Conservation (phyloP, 73 alveolate genomes). For the Durusdinium trenchii region DNA sequence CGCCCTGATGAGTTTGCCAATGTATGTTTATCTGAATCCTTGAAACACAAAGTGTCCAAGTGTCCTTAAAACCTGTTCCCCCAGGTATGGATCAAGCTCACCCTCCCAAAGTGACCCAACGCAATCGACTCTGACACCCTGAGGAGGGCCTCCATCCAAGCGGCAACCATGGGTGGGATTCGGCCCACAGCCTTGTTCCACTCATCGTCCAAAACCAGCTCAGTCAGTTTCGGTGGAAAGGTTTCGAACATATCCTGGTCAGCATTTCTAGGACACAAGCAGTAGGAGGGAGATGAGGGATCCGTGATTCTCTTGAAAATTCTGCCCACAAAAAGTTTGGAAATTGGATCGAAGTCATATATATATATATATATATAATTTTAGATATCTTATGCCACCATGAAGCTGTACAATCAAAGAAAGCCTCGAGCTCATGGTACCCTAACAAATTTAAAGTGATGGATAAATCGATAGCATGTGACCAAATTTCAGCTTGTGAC, state of each 20-base stretch:
- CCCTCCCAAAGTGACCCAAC: not conserved
- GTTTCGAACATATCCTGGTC: conserved; percentile 77
- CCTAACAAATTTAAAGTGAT: not conserved
- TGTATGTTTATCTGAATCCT: not conserved
- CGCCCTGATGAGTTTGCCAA: not conserved
- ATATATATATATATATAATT: too few relatives aligned
- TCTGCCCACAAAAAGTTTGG: too few relatives aligned
- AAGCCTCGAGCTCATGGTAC: not conserved
- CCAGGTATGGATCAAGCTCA: not conserved
- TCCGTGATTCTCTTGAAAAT: too few relatives aligned
- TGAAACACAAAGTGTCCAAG: not conserved
- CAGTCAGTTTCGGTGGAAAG: conserved; percentile 85
- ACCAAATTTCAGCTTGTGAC: too few relatives aligned
- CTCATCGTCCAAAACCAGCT: conserved; percentile 80
- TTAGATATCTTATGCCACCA: too few relatives aligned
- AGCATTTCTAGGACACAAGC: too few relatives aligned
- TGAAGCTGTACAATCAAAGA: too few relatives aligned
- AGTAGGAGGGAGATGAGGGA: too few relatives aligned
- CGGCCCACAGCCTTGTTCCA: conserved; percentile 80
- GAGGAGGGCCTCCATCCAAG: not conserved
- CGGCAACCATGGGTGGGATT: conserved; percentile 48
- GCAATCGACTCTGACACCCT: not conserved
- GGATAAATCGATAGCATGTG: too few relatives aligned
- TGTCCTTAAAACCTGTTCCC: not conserved
- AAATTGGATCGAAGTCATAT: too few relatives aligned